These are phyloP conservation scores for Pseudovirgaria hyperparasitica DNA, from an alignment of 2,329 filamentous ascomycete species.

Conservation along the genomic window DNA sequence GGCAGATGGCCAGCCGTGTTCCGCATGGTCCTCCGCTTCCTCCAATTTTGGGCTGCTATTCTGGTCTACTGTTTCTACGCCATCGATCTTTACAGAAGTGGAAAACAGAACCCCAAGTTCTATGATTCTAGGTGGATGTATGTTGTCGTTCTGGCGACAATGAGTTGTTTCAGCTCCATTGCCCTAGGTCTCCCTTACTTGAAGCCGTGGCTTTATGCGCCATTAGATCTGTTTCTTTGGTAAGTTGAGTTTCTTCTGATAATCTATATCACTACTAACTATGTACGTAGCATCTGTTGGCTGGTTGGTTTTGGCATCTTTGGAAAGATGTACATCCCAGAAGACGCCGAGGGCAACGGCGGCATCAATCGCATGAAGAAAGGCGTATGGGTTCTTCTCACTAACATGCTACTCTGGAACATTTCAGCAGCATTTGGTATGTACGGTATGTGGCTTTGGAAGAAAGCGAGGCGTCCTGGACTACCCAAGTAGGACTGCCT, in stretches of 20 bases:
- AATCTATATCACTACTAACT: conserved; percentile 1
- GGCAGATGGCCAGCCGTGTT: conserved; percentile 35
- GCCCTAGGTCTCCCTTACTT: conserved; percentile 45
- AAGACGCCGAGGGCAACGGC: conserved; percentile 48
- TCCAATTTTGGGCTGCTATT: too few relatives aligned
- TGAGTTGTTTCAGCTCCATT: conserved; percentile 52
- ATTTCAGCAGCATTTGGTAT: conserved; percentile 45
- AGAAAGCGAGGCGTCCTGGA: too few relatives aligned
- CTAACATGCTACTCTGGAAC: conserved; percentile 66
- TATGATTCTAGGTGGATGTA: conserved; percentile 37
- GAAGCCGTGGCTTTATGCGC: conserved; percentile 10
- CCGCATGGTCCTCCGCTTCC: conserved; percentile 54
- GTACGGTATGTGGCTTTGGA: too few relatives aligned
- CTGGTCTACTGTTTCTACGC: conserved; percentile 58
- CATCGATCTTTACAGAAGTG: conserved; percentile 23
- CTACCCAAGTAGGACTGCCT: too few relatives aligned
- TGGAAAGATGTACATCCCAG: conserved; percentile 64
- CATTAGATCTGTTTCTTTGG: not conserved
- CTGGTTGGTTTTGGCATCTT: conserved; percentile 75
- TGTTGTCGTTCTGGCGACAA: conserved; percentile 51
- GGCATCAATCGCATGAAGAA: conserved; percentile 68
- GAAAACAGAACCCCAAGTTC: conserved; percentile 31
- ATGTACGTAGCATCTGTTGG: conserved; percentile 64
- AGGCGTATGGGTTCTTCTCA: conserved; percentile 72
- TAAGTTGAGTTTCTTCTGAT: conserved; percentile 1